Conservation (phyloP, 139 green algal species). For the Chlorella sp. region DNA sequence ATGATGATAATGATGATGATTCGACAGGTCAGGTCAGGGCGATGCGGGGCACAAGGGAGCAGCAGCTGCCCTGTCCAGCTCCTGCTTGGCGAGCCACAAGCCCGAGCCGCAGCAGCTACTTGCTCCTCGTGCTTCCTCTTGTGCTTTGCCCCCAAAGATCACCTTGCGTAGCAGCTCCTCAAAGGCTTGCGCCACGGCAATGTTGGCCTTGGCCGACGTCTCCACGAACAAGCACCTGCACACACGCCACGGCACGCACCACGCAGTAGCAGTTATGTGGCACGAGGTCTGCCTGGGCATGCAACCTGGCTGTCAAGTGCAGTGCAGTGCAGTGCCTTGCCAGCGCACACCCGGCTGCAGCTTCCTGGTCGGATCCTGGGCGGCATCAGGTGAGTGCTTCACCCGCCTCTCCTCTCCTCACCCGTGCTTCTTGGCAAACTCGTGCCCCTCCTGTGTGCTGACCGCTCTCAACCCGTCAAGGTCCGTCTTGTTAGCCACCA, state of each 20-base stretch:
- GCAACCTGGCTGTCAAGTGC: neutral
- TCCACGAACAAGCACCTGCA: constrained; percentile 78
- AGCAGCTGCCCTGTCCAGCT: neutral
- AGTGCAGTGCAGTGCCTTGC: neutral
- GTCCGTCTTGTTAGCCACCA: constrained; percentile 97
- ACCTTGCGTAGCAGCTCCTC: constrained; percentile 60
- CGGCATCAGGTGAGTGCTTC: neutral
- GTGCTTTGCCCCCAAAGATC: neutral
- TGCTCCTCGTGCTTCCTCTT: no score
- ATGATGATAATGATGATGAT: no score
- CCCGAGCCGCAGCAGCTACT: no score
- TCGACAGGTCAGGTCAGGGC: no score
- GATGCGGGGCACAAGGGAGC: neutral
- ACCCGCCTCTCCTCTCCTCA: neutral
- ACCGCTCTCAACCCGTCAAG: constrained; percentile 50
- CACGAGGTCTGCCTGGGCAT: neutral
- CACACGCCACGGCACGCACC: neutral
- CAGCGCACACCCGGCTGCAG: neutral
- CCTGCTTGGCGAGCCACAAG: no score
- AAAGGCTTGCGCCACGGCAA: constrained; percentile 75
- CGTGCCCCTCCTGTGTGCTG: constrained; percentile 55
- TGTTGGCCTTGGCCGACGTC: constrained; percentile 79
- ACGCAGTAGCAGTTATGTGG: neutral
- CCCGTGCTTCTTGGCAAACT: neutral
- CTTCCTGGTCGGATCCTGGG: neutral